These are phyloP conservation scores for Tilletiopsis washingtonensis DNA, from an alignment of 1,284 basidiomycete genomes.

Conservation along the genomic window DNA sequence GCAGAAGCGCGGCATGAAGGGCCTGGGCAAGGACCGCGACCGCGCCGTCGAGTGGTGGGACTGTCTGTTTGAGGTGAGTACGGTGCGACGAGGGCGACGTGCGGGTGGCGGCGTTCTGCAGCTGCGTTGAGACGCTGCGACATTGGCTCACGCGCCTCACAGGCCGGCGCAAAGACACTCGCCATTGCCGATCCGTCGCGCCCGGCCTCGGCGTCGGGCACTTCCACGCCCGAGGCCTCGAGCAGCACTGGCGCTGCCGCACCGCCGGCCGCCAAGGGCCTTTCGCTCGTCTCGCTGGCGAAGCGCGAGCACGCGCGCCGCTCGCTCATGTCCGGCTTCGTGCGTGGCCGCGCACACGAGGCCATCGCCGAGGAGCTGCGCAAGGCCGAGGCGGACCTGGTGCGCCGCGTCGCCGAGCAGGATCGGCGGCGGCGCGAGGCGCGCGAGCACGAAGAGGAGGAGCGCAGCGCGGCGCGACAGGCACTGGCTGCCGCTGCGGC, in stretches of 20 bases:
- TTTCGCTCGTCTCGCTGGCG: slow-evolving; percentile 29
- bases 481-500: background rate
- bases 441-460: too few species aligned
- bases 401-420: background rate
- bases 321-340: slow-evolving; percentile 40
- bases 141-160: background rate
- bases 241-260: too few species aligned
- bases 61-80: slow-evolving; percentile 37
- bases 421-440: background rate
- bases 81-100: too few species aligned
- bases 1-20: slow-evolving; percentile 36
- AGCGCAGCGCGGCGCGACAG: background rate
- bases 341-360: slow-evolving; percentile 17
- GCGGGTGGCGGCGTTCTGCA: background rate
- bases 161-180: slow-evolving; percentile 29
- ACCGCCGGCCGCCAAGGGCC: too few species aligned
- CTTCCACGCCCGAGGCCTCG: too few species aligned
- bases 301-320: slow-evolving; percentile 40
- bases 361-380: too few species aligned
- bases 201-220: too few species aligned
- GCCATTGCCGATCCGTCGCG: slow-evolving; percentile 13
- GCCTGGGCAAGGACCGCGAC: slow-evolving; percentile 43
- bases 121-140: background rate
- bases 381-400: background rate
- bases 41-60: slow-evolving; percentile 47